Evolutionary conservation across 1,139 yeast species (phyloP), one percentile per base, ranked within the genome.

Genomic region (Blastobotrys buckinghamii): DNA sequence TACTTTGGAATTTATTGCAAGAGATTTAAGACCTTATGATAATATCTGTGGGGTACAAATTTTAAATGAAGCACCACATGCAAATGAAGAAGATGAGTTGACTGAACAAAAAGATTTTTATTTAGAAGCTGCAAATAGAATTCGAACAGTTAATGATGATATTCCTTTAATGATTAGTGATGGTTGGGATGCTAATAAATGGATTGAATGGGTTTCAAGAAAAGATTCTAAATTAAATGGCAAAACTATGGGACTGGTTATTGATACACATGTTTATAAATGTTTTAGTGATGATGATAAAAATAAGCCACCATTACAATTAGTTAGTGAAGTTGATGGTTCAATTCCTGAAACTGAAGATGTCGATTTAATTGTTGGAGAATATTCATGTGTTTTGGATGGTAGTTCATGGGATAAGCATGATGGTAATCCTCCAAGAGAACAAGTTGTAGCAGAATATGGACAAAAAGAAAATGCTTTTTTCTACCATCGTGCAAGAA

Each of bases 101-200:
- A 55, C 57, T 43, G 48, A 55, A 34, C 88, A 84, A 60, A 70
- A 74, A 50, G 61, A 71, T 8, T 92, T 83, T 65, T 90, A 90
- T 62, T 63, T 74, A n/a, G 77, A 78, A 17, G 95, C 95, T 0
- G 69, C 81, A 37, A 71, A 74, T 39, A 75, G 76, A 49, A 81
- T 90, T 42, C 73, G 94, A 39, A 65, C 68, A 24, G 70, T 72
- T 10, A 84, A 87, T 59, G 49, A 63, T 0, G 68, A 68, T 3
- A 66, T 88, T 27, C 96, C 96, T 0, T 72, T 92, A 8, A 70
- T 85, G 16, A 84, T 92, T 45, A 86, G 96, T 1, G 97, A 92
- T 63, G 96, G 96, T 2, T 92, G 97, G 97, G 83, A 89, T 81
- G 77, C 94, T 3, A 77, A 77, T 53, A 86, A 79, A 60, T 87